These are phyloP conservation scores for Malus domestica DNA, from an alignment of 306 rosid genomes.

Conservation along the genomic window DNA sequence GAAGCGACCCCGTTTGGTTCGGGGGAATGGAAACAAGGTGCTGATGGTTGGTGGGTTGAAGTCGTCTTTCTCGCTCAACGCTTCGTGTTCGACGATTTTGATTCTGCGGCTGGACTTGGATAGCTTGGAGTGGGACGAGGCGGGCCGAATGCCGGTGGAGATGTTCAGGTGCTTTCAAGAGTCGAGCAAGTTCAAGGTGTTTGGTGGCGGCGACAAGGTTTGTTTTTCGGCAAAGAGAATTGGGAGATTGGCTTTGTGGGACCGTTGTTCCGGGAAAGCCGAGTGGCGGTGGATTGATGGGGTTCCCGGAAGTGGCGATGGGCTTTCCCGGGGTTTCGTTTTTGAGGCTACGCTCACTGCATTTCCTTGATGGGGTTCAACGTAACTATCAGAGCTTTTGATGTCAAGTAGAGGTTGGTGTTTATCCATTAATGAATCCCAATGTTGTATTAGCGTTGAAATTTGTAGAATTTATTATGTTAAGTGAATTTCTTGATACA, in stretches of 20 bases:
- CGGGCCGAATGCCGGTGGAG: conserved; percentile 72
- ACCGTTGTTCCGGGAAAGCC: conserved; percentile 17
- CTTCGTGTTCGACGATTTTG: conserved; percentile 72
- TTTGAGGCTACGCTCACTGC: conserved; percentile 74
- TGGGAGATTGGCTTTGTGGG: conserved; percentile 71
- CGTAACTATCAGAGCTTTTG: not conserved
- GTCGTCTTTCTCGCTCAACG: conserved; percentile 58
- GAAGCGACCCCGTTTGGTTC: conserved; percentile 67
- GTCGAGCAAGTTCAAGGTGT: conserved; percentile 74
- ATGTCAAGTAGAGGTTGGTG: conserved; percentile 8
- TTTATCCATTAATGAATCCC: not conserved
- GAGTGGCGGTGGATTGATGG: conserved; percentile 79
- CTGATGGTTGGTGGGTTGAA: conserved; percentile 84
- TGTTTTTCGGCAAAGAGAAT: conserved; percentile 77
- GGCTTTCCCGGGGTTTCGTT: conserved; percentile 62
- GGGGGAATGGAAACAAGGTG: conserved; percentile 45
- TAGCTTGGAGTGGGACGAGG: conserved; percentile 74
- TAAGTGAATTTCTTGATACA: not conserved
- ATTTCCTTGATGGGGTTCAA: conserved; percentile 38
- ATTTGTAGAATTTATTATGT: not conserved
- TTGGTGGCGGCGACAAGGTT: conserved; percentile 61
- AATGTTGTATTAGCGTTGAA: not conserved
- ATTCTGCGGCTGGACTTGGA: conserved; percentile 64
- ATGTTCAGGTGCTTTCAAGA: conserved; percentile 75
- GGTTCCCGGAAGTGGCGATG: conserved; percentile 55